Base-by-base conservation (phyloP, 495 filamentous ascomycete genomes). In the Geoglossum glabrum region DNA sequence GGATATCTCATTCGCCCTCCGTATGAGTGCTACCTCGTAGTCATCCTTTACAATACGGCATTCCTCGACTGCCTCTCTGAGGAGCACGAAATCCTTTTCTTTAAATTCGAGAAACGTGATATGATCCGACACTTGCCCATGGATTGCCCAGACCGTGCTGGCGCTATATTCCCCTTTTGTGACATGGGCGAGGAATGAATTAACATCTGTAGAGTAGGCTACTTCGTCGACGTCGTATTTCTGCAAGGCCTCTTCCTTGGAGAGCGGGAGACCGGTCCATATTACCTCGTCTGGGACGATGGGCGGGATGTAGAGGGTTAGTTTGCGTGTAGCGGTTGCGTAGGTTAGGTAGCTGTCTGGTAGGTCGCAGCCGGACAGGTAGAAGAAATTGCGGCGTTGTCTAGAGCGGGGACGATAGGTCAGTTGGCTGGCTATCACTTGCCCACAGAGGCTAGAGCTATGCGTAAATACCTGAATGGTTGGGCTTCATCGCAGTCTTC, bases 361-460 rank as follows among this genome's bases (percentile, higher is more conserved):
- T 25, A 90, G 74, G 30, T 79, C 71, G 67, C 87, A 94, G 63
- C 93, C 93, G 17, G 87, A 87, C 27, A 99, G 75, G 71, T 99
- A 97, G 79, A 85, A 95, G 74, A 99, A 97, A 64, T 79, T 82
- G 55, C 93, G 84, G 63, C 90, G 84, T 71, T 99, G 93, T 61
- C 85, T 84, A 62, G 59, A 55, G 2, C 0, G 40, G 52, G 25
- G 57, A 55, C 30, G 57, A 58, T 60, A 45, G 59, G 36, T 40
- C 36, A 40, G 36, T 40, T 38, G 33, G 27, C 15, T 21, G 40
- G 17, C 46, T 51, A 34, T 17, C 4, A 19, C 8, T 28, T 51
- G 55, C 51, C 40, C 26, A 23, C 34, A 11, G 10, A 31, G 4
- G 40, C 17, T 55, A 4, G 1, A 36, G 45, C 57, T 17, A 60